These are phyloP conservation scores for Cyberlindnera mrakii DNA, from an alignment of 805 yeast genomes.

Conservation along the genomic window DNA sequence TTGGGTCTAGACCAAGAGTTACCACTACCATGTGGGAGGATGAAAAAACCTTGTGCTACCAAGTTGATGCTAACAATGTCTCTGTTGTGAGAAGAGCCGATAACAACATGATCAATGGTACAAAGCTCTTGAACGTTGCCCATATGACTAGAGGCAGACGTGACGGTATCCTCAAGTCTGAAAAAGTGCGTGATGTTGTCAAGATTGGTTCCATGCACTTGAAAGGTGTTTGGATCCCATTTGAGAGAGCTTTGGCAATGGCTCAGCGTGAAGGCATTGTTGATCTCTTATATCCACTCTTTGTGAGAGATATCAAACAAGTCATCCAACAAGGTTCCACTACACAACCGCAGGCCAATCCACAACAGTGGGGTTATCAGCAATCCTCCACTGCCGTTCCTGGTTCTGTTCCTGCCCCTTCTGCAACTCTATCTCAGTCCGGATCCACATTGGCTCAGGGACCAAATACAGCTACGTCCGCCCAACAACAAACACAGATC, in stretches of 20 bases:
- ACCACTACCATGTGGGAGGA: constrained; percentile 92
- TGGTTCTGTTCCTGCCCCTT: constrained; percentile 5
- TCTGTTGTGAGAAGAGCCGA: constrained; percentile 81
- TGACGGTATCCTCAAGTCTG: constrained; percentile 77
- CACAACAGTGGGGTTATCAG: constrained; percentile 13
- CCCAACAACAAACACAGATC: constrained; percentile 4
- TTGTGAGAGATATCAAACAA: constrained; percentile 65
- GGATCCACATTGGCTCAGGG: constrained; percentile 2
- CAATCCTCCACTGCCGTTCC: constrained; percentile 3
- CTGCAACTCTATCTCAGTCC: constrained; percentile 2
- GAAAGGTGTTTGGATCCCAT: constrained; percentile 89
- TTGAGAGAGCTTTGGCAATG: constrained; percentile 74
- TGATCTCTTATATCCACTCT: constrained; percentile 59
- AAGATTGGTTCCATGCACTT: constrained; percentile 84
- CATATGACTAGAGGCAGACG: constrained; percentile 85
- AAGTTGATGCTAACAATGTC: constrained; percentile 77
- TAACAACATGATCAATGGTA: constrained; percentile 81
- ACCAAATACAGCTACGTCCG: constrained; percentile 1
- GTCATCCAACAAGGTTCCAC: constrained; percentile 32
- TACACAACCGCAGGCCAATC: constrained; percentile 23
- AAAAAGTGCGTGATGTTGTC: constrained; percentile 71
- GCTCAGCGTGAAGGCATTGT: constrained; percentile 75
- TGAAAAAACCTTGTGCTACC: constrained; percentile 78
- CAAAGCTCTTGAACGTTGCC: constrained; percentile 75
- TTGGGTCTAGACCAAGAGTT: constrained; percentile 45